Conservation (phyloP, 148 eudicot species). For the Silene uniflora region DNA sequence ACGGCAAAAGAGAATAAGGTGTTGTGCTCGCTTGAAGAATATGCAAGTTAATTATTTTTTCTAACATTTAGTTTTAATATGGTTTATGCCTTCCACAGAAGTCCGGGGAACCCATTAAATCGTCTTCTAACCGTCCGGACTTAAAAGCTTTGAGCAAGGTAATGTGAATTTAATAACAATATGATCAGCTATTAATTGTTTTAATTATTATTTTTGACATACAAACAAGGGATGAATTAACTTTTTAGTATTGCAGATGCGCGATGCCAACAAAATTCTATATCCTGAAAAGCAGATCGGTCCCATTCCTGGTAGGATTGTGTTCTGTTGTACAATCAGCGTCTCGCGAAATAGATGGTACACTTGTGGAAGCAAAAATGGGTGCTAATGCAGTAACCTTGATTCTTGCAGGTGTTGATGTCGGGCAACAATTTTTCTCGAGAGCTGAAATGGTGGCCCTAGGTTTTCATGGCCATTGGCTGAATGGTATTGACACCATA, state of each 20-base stretch:
- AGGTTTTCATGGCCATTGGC: slow-evolving; percentile 89
- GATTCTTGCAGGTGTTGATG: slow-evolving; percentile 66
- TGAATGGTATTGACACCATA: slow-evolving; percentile 76
- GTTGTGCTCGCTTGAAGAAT: slow-evolving; percentile 6
- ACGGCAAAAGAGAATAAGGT: slow-evolving; percentile 26
- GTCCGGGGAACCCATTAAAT: slow-evolving; percentile 1
- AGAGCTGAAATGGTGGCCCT: slow-evolving; percentile 89
- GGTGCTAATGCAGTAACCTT: slow-evolving; percentile 4
- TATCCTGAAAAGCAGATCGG: slow-evolving; percentile 53
- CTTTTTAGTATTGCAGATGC: slow-evolving; percentile 52
- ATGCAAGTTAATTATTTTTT: neutral
- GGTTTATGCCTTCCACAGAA: slow-evolving; percentile 6
- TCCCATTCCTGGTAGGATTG: slow-evolving; percentile 62
- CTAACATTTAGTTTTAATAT: neutral
- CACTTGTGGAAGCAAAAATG: neutral
- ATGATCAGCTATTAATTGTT: neutral
- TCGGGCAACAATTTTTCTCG: slow-evolving; percentile 87
- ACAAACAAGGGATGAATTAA: neutral
- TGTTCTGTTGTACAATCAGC: neutral
- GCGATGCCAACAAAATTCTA: slow-evolving; percentile 29
- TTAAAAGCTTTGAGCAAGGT: slow-evolving; percentile 40
- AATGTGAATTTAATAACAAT: neutral
- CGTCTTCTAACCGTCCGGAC: slow-evolving; percentile 40
- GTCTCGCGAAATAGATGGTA: neutral
- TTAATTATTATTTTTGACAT: neutral